Evolutionary conservation across 768 basidiomycete genomes (phyloP).

Genomic region (Kondoa malvinella): DNA sequence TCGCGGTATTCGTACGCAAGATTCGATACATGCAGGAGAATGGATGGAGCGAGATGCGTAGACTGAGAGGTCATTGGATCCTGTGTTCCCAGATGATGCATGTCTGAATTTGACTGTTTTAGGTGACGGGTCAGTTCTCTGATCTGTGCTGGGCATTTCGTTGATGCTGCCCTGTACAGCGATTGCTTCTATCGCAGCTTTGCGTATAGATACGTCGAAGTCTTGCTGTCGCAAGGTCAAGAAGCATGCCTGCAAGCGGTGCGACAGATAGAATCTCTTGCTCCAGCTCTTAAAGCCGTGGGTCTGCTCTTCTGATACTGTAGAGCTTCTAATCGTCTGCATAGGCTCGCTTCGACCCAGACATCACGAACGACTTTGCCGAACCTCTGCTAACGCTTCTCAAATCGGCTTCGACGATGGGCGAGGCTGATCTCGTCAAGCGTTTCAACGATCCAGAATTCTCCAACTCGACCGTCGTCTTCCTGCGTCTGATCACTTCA

Average conservation of each 20-base stretch:
- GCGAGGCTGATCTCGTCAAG: slow-evolving; percentile 34
- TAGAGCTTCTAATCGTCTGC: neutral
- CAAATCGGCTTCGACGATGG: slow-evolving; percentile 25
- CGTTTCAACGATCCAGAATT: slow-evolving; percentile 42
- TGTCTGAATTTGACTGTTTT: neutral
- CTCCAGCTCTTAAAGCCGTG: neutral
- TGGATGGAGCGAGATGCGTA: slow-evolving; percentile 49
- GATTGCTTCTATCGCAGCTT: slow-evolving; percentile 37
- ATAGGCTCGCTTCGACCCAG: neutral
- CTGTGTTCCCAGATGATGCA: slow-evolving; percentile 57
- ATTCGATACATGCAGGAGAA: slow-evolving; percentile 50
- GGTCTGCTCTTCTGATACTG: neutral
- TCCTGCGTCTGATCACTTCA: slow-evolving; percentile 62
- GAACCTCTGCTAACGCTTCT: slow-evolving; percentile 35
- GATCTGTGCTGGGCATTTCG: neutral
- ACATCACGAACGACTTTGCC: slow-evolving; percentile 41
- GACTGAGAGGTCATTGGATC: slow-evolving; percentile 57
- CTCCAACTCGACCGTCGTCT: slow-evolving; percentile 43
- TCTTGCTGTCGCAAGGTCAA: neutral
- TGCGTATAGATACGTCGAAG: neutral
- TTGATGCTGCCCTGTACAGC: neutral
- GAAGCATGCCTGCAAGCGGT: neutral
- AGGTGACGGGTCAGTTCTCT: neutral
- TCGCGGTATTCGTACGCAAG: slow-evolving; percentile 45
- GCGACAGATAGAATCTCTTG: neutral